Conservation (phyloP, 2,329 filamentous ascomycete genomes). For the Pyricularia pennisetigena region DNA sequence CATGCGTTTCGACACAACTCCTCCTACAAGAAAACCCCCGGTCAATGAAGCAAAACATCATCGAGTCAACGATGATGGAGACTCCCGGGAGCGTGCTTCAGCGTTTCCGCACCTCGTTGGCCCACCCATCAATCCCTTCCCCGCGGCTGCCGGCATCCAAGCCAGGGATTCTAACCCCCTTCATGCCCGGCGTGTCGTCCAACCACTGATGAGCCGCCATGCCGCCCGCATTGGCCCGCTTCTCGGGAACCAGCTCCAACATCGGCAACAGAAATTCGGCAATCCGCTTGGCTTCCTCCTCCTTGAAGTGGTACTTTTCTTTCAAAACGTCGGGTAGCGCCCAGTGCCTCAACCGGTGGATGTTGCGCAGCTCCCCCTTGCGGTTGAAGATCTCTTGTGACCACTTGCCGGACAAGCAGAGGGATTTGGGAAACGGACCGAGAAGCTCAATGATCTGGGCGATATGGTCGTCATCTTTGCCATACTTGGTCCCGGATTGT, state of each 20-base stretch:
- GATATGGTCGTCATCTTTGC: constrained; percentile 98
- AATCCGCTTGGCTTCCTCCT: constrained; percentile 69
- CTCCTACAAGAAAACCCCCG: neutral
- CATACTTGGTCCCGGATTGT: constrained; percentile 96
- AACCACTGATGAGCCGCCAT: constrained; percentile 84
- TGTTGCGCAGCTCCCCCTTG: constrained; percentile 94
- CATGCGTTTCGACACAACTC: neutral
- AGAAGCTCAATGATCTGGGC: constrained; percentile 97
- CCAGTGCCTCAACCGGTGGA: constrained; percentile 94
- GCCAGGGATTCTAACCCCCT: constrained; percentile 60
- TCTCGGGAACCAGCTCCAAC: constrained; percentile 80
- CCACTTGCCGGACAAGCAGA: constrained; percentile 93
- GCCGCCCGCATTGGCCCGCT: constrained; percentile 87
- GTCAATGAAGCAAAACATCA: neutral
- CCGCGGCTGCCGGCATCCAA: constrained; percentile 73
- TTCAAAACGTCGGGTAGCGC: constrained; percentile 83
- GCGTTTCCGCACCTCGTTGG: constrained; percentile 76
- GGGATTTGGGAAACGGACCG: constrained; percentile 82
- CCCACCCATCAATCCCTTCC: constrained; percentile 92
- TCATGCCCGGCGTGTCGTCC: constrained; percentile 82
- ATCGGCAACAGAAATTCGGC: constrained; percentile 80
- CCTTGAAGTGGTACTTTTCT: constrained; percentile 93
- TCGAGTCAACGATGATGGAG: neutral
- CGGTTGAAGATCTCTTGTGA: constrained; percentile 98
- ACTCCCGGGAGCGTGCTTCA: constrained; percentile 19